Conservation (phyloP, 2,329 filamentous ascomycete species). For the Fusarium nurragi region DNA sequence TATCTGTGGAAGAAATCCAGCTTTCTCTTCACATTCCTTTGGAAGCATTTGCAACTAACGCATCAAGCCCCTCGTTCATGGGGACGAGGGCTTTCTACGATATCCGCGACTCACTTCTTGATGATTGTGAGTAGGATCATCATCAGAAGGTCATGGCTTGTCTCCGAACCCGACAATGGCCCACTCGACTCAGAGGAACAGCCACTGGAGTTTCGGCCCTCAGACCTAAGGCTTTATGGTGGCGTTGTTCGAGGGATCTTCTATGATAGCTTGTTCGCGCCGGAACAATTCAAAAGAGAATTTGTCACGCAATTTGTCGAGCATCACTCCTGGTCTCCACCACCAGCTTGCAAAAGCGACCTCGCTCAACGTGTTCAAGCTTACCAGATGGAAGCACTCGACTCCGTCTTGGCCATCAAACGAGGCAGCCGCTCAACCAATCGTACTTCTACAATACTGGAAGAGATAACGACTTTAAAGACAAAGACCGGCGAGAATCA, state of each 20-base stretch:
- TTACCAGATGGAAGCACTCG: neutral
- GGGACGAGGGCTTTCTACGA: neutral
- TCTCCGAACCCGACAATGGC: neutral
- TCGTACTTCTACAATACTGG: neutral
- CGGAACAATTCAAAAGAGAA: neutral
- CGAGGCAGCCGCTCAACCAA: neutral
- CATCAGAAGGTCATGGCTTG: neutral
- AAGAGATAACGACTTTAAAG: neutral
- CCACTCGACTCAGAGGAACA: neutral
- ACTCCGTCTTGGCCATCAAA: neutral
- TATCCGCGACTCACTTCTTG: neutral
- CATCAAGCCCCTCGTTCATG: neutral
- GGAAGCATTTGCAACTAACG: neutral
- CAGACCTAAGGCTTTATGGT: neutral
- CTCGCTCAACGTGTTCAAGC: neutral
- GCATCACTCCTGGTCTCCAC: neutral
- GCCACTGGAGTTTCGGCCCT: neutral
- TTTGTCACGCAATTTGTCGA: neutral
- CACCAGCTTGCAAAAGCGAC: neutral
- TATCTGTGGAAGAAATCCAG: neutral
- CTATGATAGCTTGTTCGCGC: neutral
- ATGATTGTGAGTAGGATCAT: neutral
- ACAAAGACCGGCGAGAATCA: accelerated
- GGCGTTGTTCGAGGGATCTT: neutral
- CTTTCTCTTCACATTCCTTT: neutral